These are phyloP conservation scores for Candolleomyces aberdarensis DNA, from an alignment of 768 basidiomycete genomes.

Conservation along the genomic window DNA sequence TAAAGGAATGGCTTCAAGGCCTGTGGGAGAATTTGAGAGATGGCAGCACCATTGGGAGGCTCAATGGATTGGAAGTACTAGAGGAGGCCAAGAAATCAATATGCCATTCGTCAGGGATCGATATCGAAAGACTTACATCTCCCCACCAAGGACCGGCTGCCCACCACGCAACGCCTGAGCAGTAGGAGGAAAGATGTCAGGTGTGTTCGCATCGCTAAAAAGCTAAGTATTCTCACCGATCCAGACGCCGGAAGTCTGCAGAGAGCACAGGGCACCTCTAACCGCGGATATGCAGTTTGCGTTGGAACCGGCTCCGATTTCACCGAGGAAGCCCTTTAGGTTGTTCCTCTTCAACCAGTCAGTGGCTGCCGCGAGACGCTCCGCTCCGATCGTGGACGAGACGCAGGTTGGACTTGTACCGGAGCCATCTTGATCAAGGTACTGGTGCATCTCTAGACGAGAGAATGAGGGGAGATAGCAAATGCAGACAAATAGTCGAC, in stretches of 20 bases:
- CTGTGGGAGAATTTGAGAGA: constrained; percentile 52
- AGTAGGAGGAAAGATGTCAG: too few species aligned
- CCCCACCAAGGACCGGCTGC: constrained; percentile 66
- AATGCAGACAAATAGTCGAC: constrained; percentile 10
- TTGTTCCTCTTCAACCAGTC: constrained; percentile 56
- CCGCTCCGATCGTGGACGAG: constrained; percentile 55
- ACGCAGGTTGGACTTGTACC: constrained; percentile 54
- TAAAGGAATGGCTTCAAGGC: constrained; percentile 54
- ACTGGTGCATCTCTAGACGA: constrained; percentile 60
- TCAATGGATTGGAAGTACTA: constrained; percentile 62
- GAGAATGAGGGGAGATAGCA: too few species aligned
- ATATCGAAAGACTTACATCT: constrained; percentile 32
- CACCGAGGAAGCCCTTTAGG: constrained; percentile 63
- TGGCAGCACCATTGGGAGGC: constrained; percentile 54
- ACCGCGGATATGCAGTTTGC: constrained; percentile 45
- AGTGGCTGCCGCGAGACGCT: constrained; percentile 55
- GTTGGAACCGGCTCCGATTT: constrained; percentile 54
- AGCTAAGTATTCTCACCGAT: constrained; percentile 27
- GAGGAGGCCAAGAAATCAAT: background rate
- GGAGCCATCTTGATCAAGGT: constrained; percentile 64
- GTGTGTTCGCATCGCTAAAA: too few species aligned
- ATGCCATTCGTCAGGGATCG: background rate
- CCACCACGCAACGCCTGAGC: constrained; percentile 41
- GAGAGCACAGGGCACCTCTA: constrained; percentile 51
- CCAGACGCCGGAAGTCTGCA: constrained; percentile 62